A percentile compares a stretch with the other conserved stretches of the same genome.
Conservation (phyloP, 2,329 filamentous ascomycete genomes). For the Harringtonia lauricola region DNA sequence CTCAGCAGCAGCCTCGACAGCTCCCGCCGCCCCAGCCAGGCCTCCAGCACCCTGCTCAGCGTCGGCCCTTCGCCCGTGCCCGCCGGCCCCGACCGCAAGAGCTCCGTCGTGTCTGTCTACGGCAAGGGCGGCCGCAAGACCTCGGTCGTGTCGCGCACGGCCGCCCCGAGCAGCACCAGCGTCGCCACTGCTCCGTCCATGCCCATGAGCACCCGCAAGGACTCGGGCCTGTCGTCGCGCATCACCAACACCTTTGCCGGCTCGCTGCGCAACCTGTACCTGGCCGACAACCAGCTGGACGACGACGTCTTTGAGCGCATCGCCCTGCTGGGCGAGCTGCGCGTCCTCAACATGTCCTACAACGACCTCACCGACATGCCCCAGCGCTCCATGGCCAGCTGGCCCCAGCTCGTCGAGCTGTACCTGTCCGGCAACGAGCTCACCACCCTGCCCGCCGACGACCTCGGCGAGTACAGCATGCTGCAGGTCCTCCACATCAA, state of each 20-base stretch:
- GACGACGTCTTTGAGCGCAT: constrained; percentile 95
- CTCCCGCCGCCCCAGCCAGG: constrained; percentile 69
- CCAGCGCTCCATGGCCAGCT: constrained; percentile 73
- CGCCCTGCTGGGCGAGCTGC: constrained; percentile 68
- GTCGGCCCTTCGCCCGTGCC: constrained; percentile 62
- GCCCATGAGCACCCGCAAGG: constrained; percentile 58
- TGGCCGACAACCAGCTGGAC: constrained; percentile 88
- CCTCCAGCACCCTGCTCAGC: constrained; percentile 64
- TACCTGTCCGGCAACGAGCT: constrained; percentile 94
- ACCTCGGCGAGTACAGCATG: constrained; percentile 79
- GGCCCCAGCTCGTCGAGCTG: constrained; percentile 82
- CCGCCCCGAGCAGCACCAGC: no score
- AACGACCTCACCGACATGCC: constrained; percentile 92
- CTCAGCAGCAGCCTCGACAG: constrained; percentile 39
- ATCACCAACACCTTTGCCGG: constrained; percentile 79
- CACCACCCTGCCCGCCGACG: constrained; percentile 82
- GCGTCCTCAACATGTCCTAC: constrained; percentile 86
- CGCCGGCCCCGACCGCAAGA: constrained; percentile 56
- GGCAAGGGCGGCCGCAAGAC: constrained; percentile 74
- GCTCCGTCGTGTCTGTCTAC: constrained; percentile 72
- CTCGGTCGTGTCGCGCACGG: constrained; percentile 63
- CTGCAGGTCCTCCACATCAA: constrained; percentile 91
- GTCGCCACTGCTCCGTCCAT: constrained; percentile 33
- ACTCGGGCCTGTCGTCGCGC: constrained; percentile 74
- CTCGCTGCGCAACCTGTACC: constrained; percentile 70